Percentiles rank a stretch among this genome's conserved stretches.
Evolutionary conservation across 2,329 filamentous ascomycete genomes (phyloP).

Genomic region (Fusarium sp.): DNA sequence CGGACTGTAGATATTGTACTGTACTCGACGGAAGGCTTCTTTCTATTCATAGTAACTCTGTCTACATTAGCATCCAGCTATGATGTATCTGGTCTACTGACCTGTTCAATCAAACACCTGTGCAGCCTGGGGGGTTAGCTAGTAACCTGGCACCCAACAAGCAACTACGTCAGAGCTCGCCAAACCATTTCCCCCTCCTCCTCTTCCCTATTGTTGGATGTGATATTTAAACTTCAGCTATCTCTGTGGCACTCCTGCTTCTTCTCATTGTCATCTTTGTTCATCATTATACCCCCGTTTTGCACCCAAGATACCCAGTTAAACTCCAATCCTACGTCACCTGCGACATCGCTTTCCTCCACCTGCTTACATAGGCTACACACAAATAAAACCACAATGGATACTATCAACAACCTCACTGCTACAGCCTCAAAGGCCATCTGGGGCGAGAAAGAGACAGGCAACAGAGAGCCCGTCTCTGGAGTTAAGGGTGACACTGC

Average conservation of each 20-base stretch:
- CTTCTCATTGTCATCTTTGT: not conserved
- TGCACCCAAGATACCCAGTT: conserved; percentile 21
- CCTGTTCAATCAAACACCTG: not conserved
- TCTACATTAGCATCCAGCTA: not conserved
- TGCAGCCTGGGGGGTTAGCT: not conserved
- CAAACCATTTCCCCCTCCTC: conserved; percentile 4
- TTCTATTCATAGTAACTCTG: too few species aligned
- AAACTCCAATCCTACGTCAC: not conserved
- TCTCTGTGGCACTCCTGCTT: conserved; percentile 1
- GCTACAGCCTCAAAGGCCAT: conserved; percentile 55
- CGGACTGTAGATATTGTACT: too few species aligned
- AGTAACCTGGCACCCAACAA: conserved; percentile 14
- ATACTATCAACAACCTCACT: conserved; percentile 69
- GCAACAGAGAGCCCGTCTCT: conserved; percentile 73
- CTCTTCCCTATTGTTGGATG: not conserved
- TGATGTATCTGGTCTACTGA: conserved; percentile 7
- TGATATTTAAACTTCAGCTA: conserved; percentile 37
- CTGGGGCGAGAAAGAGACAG: conserved; percentile 55
- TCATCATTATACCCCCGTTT: conserved; percentile 17
- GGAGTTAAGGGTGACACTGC: conserved; percentile 75
- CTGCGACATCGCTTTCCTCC: not conserved
- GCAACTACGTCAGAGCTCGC: conserved; percentile 35
- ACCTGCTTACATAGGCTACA: not conserved
- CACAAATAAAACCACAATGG: conserved; percentile 60
- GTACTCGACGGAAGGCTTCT: too few species aligned